Base-by-base conservation (phyloP, 208 protist species). In the Acanthamoeba castellanii region DNA sequence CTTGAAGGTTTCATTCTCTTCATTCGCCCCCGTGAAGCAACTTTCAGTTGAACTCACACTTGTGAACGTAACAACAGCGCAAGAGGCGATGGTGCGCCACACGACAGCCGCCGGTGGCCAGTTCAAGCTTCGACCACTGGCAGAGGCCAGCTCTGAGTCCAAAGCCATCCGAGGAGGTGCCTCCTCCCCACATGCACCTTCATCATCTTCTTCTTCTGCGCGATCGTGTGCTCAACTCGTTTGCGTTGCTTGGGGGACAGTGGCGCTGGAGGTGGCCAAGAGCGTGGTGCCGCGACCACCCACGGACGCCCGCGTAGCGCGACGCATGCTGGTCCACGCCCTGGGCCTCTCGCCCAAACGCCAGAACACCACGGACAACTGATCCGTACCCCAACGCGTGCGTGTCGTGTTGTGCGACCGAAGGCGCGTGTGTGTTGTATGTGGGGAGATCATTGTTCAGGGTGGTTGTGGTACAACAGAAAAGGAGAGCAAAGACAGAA, bases 301-400 rank as follows among this genome's bases (percentile, higher is more conserved):
- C 7, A 34, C 66, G 20, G 66, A 74, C 30, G 66, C 66, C 13
- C 66, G 66, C 27, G 66, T 74, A 22, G 66, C 66, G 20, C 66
- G 66, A 5, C 20, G 66, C 27, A 74, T 74, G 66, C 66, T 74
- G 7, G 30, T 11, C 13, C 66, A 74, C 66, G 66, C 66, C 66
- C 66, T 74, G 13, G 66, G 66, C 20, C 66, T 74, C 66, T 74
- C 66, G 66, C 66, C 66, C 27, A 74, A 74, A 22, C 66, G 66
- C 13, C 20, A n/a, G n/a, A n/a, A 8, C 66, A 30, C 27, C 30
- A 34, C 8, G 7, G 66, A 74, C 66, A 11, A 74, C 13, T 74
- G 27, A 74, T 5, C 66, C 22, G 13, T 5, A 74, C 7, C n/a
- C n/a, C n/a, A n/a, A n/a, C n/a, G n/a, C n/a, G n/a, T n/a, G n/a